Percentiles rank a stretch among this genome's conserved stretches.
These are phyloP conservation scores for Aspergillus puulaauensis DNA, from an alignment of 2,329 filamentous ascomycete species.

Conservation along the genomic window DNA sequence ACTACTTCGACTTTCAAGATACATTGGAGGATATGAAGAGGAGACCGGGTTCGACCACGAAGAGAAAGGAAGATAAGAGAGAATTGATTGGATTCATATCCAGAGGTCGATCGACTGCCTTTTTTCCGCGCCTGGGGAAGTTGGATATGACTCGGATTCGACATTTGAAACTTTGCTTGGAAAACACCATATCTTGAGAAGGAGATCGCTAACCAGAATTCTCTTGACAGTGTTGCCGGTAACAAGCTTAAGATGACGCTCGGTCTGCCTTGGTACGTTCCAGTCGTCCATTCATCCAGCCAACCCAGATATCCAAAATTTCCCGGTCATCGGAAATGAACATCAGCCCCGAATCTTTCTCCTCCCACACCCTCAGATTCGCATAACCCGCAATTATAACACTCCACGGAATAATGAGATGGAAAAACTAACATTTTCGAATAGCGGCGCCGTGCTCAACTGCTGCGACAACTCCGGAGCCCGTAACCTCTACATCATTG, in stretches of 20 bases:
- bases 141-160: background rate
- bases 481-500: constrained; percentile 99
- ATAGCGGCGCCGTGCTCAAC: constrained; percentile 98
- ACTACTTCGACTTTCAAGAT: background rate
- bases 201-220: constrained; percentile 21
- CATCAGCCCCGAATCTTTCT: constrained; percentile 9
- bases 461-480: constrained; percentile 99
- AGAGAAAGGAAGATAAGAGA: background rate
- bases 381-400: background rate
- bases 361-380: background rate
- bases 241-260: constrained; percentile 99
- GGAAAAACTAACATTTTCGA: constrained; percentile 13
- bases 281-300: constrained; percentile 13
- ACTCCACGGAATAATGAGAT: constrained; percentile 6
- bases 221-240: constrained; percentile 71
- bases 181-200: background rate
- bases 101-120: background rate
- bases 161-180: background rate
- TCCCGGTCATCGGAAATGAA: constrained; percentile 15
- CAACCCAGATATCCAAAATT: background rate
- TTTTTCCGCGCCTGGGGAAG: background rate
- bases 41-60: background rate
- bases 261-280: constrained; percentile 97
- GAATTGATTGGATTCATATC: background rate
- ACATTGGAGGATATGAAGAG: background rate